A percentile compares a stretch with the other conserved stretches of the same genome.
These are phyloP conservation scores for Candida sanyaensis DNA, from an alignment of 1,139 yeast genomes.

Conservation along the genomic window DNA sequence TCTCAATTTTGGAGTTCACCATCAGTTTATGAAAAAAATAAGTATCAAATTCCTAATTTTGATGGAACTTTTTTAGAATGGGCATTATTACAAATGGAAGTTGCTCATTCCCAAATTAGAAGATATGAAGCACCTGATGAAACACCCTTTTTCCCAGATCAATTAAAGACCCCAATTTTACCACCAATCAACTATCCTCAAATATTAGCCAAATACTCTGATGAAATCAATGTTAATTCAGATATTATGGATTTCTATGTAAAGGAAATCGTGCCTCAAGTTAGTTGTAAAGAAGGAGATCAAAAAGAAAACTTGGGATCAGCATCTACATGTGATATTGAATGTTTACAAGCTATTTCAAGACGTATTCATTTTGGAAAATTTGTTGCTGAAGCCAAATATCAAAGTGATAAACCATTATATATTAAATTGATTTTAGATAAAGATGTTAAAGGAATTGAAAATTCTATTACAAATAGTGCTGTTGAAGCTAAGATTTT, in stretches of 20 bases:
- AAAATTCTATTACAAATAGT: slow-evolving; percentile 77
- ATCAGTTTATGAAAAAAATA: slow-evolving; percentile 65
- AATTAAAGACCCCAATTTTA: slow-evolving; percentile 64
- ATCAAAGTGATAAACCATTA: slow-evolving; percentile 61
- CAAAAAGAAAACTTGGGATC: slow-evolving; percentile 88
- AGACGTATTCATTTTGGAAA: slow-evolving; percentile 95
- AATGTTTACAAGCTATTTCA: slow-evolving; percentile 83
- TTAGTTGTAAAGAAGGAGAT: slow-evolving; percentile 70
- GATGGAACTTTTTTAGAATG: slow-evolving; percentile 87
- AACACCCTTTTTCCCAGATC: slow-evolving; percentile 81
- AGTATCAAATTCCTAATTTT: slow-evolving; percentile 64
- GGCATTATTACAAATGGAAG: slow-evolving; percentile 76
- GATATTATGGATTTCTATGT: slow-evolving; percentile 71
- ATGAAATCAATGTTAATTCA: slow-evolving; percentile 74
- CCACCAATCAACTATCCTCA: slow-evolving; percentile 82
- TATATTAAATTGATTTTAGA: slow-evolving; percentile 66
- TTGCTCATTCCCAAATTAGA: slow-evolving; percentile 79
- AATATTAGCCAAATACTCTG: slow-evolving; percentile 70
- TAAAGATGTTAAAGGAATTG: slow-evolving; percentile 72
- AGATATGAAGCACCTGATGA: slow-evolving; percentile 96
- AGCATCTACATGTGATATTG: slow-evolving; percentile 82
- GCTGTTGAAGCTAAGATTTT: slow-evolving; percentile 86
- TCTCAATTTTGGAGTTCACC: slow-evolving; percentile 83
- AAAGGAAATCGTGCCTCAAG: slow-evolving; percentile 67
- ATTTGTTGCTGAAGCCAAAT: slow-evolving; percentile 96